Conservation (phyloP, 2,329 filamentous ascomycete species). For the Alternaria gansuensis region DNA sequence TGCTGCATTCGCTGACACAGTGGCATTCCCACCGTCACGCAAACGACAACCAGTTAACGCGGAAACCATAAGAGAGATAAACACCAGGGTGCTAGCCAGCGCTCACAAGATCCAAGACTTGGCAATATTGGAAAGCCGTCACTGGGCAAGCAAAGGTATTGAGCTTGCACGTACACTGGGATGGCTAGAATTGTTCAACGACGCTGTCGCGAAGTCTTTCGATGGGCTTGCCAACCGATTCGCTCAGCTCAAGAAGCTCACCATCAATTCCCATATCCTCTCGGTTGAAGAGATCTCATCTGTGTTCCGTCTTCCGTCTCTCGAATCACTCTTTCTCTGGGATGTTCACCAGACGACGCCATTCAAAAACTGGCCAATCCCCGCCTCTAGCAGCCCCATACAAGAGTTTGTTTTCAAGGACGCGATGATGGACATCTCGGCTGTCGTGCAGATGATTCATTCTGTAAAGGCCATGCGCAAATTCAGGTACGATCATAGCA, state of each 20-base stretch:
- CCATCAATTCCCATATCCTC: background rate
- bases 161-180: background rate
- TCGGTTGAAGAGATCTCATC: slow-evolving; percentile 6
- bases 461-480: slow-evolving; percentile 13
- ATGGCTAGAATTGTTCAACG: slow-evolving; percentile 10
- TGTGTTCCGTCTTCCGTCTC: slow-evolving; percentile 14
- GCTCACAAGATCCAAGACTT: background rate
- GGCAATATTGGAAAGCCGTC: background rate
- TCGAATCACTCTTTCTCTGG: background rate
- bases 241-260: slow-evolving; percentile 5
- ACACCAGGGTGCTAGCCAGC: background rate
- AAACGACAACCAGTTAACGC: background rate
- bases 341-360: background rate
- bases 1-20: background rate
- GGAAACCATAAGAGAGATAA: background rate
- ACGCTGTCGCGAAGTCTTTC: background rate
- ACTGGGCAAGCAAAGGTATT: background rate
- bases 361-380: slow-evolving; percentile 15
- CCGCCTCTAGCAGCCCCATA: slow-evolving; percentile 12
- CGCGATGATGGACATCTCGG: slow-evolving; percentile 14
- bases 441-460: slow-evolving; percentile 10
- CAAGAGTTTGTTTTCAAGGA: background rate
- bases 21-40: background rate
- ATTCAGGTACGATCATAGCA: slow-evolving; percentile 2
- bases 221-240: slow-evolving; percentile 5